Base-by-base conservation (phyloP, 2,329 filamentous ascomycete species). In the Tolypocladium capitatum region DNA sequence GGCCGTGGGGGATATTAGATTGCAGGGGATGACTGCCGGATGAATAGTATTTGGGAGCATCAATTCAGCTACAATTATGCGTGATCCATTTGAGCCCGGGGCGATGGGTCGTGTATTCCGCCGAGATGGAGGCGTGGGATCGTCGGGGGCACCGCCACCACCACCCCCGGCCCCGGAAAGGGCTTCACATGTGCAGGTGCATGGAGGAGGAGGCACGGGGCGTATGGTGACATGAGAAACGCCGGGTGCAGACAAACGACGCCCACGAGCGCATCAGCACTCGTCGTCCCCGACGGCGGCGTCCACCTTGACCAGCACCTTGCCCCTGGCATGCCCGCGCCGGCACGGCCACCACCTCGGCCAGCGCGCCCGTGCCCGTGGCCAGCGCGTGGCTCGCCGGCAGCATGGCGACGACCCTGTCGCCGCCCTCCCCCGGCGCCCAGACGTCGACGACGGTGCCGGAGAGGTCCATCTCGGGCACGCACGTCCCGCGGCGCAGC, bases 391-490 rank as follows among this genome's bases (percentile, higher is more conserved):
- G 56, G 6, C 51, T 50, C 10, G 68, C 57, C 2, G 63, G 62
- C 5, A 72, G 54, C 48, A 66, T 64, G n/a, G 64, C 68, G 35
- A 68, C 63, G 21, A 70, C 59, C 31, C 56, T 54, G 31, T 62
- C 61, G 27, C 67, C 65, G 24, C 24, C 24, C 3, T 5, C 5
- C 3, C 24, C 24, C 24, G 24, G 3, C 24, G 24, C 5, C 60
- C 64, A 66, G 0, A 67, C 56, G 7, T 64, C 62, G 1, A 62
- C 53, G 8, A 73, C 58, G 5, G 59, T 62, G 8, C 70, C 70
- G 1, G 66, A 65, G 34, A 72, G 65, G 48, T 73, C 70, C 52
- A 68, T 62, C 16, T 71, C 70, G 6, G 69, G 68, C 2, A 67
- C 62, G 41, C 49, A 68, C 5, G 50, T 60, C 45, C 52, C 56